phyloP scores from a whole-genome alignment of 371 early-diverging fungal genomes.

The Mortierella polycephala region DNA sequence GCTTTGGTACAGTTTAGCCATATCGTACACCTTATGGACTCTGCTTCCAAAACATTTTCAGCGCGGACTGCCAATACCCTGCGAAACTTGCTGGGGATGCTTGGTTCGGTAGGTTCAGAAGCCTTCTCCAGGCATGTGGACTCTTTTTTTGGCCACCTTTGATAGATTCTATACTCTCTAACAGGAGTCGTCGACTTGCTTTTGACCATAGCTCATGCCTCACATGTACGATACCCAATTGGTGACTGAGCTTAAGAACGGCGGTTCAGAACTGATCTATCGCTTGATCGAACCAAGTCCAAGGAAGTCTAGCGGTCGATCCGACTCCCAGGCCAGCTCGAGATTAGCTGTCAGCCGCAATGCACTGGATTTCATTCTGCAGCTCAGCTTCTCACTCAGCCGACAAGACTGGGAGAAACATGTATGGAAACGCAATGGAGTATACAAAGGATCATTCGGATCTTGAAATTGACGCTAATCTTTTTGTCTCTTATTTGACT shows the following conservation, averaged over 20 bases:
- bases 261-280: constrained; percentile 42
- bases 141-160: background rate
- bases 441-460: too few relatives aligned
- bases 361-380: constrained; percentile 66
- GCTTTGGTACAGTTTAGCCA: constrained; percentile 69
- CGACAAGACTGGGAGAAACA: constrained; percentile 68
- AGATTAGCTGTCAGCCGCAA: constrained; percentile 64
- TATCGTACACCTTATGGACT: constrained; percentile 63
- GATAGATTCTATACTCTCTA: background rate
- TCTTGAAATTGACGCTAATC: too few relatives aligned
- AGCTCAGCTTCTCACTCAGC: constrained; percentile 59
- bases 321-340: constrained; percentile 34
- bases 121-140: background rate
- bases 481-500: background rate
- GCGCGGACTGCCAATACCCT: constrained; percentile 26
- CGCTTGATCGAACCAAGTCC: constrained; percentile 39
- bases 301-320: constrained; percentile 14
- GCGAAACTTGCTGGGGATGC: constrained; percentile 36
- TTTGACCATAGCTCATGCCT: constrained; percentile 26
- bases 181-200: background rate
- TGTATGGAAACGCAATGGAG: constrained; percentile 39
- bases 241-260: constrained; percentile 50
- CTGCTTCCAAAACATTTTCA: constrained; percentile 10
- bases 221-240: constrained; percentile 52
- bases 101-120: constrained; percentile 31